phyloP scores from a whole-genome alignment of 169 alveolate species.

The Plasmodium blacklocki region DNA sequence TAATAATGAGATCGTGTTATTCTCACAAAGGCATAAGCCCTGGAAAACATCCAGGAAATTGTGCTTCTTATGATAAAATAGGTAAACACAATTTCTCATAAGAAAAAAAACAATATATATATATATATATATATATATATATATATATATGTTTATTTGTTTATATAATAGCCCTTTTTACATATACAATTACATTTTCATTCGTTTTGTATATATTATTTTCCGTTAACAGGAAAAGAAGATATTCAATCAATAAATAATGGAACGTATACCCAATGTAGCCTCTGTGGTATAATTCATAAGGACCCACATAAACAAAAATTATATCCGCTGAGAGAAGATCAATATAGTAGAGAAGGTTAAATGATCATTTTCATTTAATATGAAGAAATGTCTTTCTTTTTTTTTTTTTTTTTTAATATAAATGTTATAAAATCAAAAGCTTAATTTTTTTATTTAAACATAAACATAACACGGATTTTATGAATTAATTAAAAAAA shows the following conservation, averaged over 20 bases:
- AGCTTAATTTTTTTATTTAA: too few species aligned
- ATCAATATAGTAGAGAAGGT: conserved; percentile 24
- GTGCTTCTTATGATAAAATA: conserved; percentile 28
- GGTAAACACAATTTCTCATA: conserved; percentile 8
- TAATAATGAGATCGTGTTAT: conserved; percentile 64
- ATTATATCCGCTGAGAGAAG: conserved; percentile 44
- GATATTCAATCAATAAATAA: conserved; percentile 44
- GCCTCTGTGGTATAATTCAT: conserved; percentile 46
- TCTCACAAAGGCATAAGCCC: conserved; percentile 75
- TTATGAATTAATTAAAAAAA: too few species aligned
- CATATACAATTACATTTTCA: background rate
- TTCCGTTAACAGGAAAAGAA: conserved; percentile 29
- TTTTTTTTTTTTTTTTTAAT: too few species aligned
- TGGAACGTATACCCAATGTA: conserved; percentile 32
- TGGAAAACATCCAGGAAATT: conserved; percentile 49
- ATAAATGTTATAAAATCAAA: too few species aligned
- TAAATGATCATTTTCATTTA: too few species aligned
- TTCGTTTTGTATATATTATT: background rate
- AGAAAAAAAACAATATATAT: background rate
- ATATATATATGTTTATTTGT: background rate
- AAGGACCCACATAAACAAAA: conserved; percentile 62
- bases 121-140: conserved; percentile 14
- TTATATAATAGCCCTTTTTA: background rate
- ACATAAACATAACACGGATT: too few species aligned
- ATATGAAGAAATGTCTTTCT: too few species aligned